Evolutionary conservation across 2,329 filamentous ascomycete species (phyloP).

Genomic region (Neophaeococcomyces mojaviensis): DNA sequence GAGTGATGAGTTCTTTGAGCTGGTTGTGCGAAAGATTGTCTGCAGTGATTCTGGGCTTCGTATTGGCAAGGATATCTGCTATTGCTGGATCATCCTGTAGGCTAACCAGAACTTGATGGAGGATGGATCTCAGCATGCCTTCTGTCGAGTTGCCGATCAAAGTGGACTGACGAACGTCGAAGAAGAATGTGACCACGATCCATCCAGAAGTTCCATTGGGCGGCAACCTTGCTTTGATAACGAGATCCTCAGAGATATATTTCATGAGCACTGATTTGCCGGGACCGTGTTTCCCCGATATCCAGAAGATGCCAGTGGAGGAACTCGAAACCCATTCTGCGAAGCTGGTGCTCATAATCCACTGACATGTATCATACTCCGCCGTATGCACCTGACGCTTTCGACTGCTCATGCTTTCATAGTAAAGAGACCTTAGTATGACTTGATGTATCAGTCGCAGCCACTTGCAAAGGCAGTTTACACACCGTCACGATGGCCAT

Average conservation of each 20-base stretch:
- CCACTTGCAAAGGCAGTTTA: too few relatives aligned
- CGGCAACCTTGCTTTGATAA: background rate
- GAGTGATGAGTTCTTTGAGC: background rate
- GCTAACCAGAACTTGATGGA: background rate
- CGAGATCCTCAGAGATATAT: conserved; percentile 10
- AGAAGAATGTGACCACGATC: background rate
- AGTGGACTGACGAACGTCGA: background rate
- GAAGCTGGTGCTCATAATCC: too few relatives aligned
- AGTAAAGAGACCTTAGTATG: too few relatives aligned
- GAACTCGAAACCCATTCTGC: too few relatives aligned
- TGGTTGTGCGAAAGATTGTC: background rate
- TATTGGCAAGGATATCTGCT: background rate
- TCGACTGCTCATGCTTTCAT: too few relatives aligned
- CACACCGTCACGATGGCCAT: too few relatives aligned
- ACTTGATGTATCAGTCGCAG: too few relatives aligned
- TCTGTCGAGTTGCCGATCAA: background rate
- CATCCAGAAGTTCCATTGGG: background rate
- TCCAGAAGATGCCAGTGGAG: conserved; percentile 32
- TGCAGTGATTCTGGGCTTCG: background rate
- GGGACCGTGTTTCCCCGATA: conserved; percentile 36
- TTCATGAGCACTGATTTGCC: conserved; percentile 36
- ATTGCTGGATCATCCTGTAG: too few relatives aligned
- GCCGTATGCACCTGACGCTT: too few relatives aligned
- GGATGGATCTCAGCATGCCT: background rate
- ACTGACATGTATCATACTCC: too few relatives aligned